Evolutionary conservation across 805 yeast genomes (phyloP).

Genomic region (Pichia kluyveri): DNA sequence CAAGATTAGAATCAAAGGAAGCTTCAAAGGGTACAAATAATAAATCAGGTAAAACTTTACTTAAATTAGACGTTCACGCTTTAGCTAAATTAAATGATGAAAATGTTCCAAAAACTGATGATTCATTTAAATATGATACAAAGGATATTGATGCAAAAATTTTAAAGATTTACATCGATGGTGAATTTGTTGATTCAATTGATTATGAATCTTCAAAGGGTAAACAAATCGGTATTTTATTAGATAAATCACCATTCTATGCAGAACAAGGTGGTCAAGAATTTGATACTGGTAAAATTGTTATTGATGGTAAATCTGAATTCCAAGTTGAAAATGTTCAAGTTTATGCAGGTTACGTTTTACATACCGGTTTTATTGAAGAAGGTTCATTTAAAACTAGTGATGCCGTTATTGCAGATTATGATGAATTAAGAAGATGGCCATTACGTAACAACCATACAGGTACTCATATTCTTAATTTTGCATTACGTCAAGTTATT

Average conservation of each 20-base stretch:
- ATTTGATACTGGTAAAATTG: constrained; percentile 87
- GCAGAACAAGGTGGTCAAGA: constrained; percentile 99
- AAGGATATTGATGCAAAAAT: constrained; percentile 64
- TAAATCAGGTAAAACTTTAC: constrained; percentile 44
- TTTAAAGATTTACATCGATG: constrained; percentile 63
- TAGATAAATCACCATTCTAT: constrained; percentile 89
- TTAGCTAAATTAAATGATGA: constrained; percentile 60
- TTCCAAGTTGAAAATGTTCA: constrained; percentile 90
- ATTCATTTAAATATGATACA: constrained; percentile 63
- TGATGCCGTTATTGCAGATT: constrained; percentile 73
- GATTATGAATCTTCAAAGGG: constrained; percentile 22
- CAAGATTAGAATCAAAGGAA: constrained; percentile 81
- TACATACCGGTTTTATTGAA: constrained; percentile 80
- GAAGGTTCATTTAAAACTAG: constrained; percentile 69
- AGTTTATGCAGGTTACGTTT: constrained; percentile 85
- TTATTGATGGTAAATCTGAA: constrained; percentile 79
- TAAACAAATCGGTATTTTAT: constrained; percentile 66
- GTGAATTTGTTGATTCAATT: constrained; percentile 52
- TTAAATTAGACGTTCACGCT: constrained; percentile 89
- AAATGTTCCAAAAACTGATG: constrained; percentile 74
- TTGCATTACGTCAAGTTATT: constrained; percentile 74
- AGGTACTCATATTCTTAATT: constrained; percentile 92
- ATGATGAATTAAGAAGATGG: constrained; percentile 90
- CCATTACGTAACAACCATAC: constrained; percentile 97
- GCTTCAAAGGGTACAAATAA: constrained; percentile 84